These are phyloP conservation scores for Solanum appendiculatum DNA, from an alignment of 257 asterid genomes.

Conservation along the genomic window DNA sequence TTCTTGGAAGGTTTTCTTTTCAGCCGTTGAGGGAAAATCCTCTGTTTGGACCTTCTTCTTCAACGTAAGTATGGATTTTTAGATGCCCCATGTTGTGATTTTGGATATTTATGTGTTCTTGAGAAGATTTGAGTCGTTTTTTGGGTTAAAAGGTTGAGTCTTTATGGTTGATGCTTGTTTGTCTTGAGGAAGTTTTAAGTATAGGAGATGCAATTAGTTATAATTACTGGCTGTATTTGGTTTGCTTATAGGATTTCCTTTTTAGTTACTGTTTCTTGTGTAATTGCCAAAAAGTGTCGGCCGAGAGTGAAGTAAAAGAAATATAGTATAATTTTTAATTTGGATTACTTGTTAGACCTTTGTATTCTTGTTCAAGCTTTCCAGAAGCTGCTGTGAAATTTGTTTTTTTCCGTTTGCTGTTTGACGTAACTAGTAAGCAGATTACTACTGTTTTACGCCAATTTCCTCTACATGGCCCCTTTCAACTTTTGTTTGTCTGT, in stretches of 20 bases:
- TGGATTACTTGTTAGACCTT: neutral
- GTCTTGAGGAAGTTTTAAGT: neutral
- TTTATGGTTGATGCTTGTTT: neutral
- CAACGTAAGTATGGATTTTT: constrained; percentile 42
- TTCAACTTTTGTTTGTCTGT: neutral
- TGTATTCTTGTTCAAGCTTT: neutral
- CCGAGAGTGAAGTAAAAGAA: neutral
- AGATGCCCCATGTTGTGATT: neutral
- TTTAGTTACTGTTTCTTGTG: neutral
- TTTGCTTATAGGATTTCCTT: neutral
- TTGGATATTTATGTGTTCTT: neutral
- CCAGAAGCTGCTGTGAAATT: neutral
- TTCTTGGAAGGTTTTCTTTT: constrained; percentile 71
- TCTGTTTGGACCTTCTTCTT: constrained; percentile 76
- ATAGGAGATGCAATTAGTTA: neutral
- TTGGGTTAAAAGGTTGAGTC: neutral
- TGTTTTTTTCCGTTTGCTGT: neutral
- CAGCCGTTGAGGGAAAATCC: constrained; percentile 85
- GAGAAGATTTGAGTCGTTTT: neutral
- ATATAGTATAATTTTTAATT: neutral
- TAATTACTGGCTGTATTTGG: neutral
- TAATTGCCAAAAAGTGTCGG: neutral
- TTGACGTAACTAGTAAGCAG: neutral
- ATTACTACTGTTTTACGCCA: neutral
- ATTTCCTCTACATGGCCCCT: neutral